Base-by-base conservation (phyloP, 1,284 basidiomycete species). In the Melampsora abietis-canadensis region DNA sequence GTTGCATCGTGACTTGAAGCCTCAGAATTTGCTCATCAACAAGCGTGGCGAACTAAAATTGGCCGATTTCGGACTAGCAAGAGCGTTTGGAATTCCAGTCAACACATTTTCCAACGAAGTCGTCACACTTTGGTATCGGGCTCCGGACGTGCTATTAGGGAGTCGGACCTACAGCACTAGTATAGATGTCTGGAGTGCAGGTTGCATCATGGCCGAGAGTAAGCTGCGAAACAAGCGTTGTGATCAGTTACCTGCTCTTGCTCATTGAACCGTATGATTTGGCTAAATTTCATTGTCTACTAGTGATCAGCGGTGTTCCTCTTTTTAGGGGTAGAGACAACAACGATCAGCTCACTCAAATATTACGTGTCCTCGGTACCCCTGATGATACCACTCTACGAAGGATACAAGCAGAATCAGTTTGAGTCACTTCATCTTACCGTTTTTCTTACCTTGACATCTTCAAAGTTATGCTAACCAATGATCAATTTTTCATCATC, bases 181-280 rank as follows among this genome's bases (percentile, higher is more conserved):
- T 24, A 98, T 99, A 81, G 96, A 99, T 83, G 92, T 98, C 77
- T 99, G 96, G 96, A 95, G 92, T 6, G 96, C 94, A 75, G 96
- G 96, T 7, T 98, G 96, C 81, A 99, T 99, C 81, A 96, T 98
- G 82, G 95, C 95, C 19, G 94, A 97, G 84, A 75, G 73, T 75
- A 12, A 21, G 72, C 66, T 6, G 40, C 27, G 24, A 61, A 31
- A 34, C 6, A 27, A 57, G 15, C 12, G 15, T 61, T 46, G 17
- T 72, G 37, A 12, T 72, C 24, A 57, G 24, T 65, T 44, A 15
- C 12, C 37, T 48, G 4, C 21, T 59, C 24, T 12, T 27, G 14
- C 57, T 54, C 47, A 62, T 59, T 6, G 10, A 40, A 40, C 21
- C 6, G 4, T 54, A 21, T 54, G n/a, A 54, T 54, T 54, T 54